Conservation (phyloP, 352 stramenopile genomes). For the Pythium graminicola region DNA sequence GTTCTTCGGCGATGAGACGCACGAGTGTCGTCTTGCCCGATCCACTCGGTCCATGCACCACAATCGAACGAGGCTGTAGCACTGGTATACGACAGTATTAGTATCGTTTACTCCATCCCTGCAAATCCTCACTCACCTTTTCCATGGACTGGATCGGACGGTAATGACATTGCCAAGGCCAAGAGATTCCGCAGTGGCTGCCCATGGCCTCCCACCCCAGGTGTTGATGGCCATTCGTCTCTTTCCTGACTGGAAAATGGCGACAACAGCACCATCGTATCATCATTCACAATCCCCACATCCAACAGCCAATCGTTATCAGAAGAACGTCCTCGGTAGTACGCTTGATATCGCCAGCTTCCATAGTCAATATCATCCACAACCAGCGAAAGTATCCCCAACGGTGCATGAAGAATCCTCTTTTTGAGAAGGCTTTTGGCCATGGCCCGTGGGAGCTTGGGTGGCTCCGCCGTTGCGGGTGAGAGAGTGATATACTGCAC, state of each 20-base stretch:
- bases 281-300: conserved; percentile 42
- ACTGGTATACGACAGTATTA: too few relatives aligned
- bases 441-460: conserved; percentile 34
- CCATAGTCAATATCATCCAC: conserved; percentile 58
- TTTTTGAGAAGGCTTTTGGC: conserved; percentile 42
- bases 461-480: conserved; percentile 29
- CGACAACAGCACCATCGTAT: conserved; percentile 57
- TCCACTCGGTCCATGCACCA: conserved; percentile 61
- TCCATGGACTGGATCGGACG: too few relatives aligned
- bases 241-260: conserved; percentile 25
- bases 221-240: background rate
- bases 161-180: conserved; percentile 11
- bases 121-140: too few relatives aligned
- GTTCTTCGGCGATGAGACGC: conserved; percentile 37
- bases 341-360: conserved; percentile 43
- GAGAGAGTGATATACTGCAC: conserved; percentile 51
- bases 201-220: conserved; percentile 34
- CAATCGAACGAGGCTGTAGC: conserved; percentile 33
- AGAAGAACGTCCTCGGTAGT: conserved; percentile 20
- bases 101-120: too few relatives aligned
- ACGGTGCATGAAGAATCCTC: conserved; percentile 32
- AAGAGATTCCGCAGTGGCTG: conserved; percentile 14
- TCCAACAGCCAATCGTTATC: conserved; percentile 10
- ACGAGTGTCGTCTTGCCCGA: conserved; percentile 70
- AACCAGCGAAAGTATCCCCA: conserved; percentile 31